Base-by-base conservation (phyloP, 1,139 yeast species). In the Sugiyamaella neomexicana region DNA sequence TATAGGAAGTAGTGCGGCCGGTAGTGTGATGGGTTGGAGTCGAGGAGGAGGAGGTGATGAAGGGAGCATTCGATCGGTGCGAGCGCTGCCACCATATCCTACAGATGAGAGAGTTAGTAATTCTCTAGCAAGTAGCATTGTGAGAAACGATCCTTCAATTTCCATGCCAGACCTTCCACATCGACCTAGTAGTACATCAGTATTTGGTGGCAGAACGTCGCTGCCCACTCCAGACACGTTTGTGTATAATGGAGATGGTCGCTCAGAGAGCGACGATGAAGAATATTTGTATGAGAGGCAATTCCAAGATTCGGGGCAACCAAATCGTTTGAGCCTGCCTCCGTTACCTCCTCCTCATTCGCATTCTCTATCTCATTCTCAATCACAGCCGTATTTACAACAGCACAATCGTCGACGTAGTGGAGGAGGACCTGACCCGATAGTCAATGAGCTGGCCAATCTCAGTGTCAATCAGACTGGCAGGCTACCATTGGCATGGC, bases 31-130 rank as follows among this genome's bases (percentile, higher is more conserved):
- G 41, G 27, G 40, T 5, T 31, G 40, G 4, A 32, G 20, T 23
- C 13, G 27, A 32, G 37, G 13, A 10, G 34, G 34, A 5, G 31
- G 20, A 12, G 16, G 38, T 13, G 31, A n/a, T 23, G 17, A 29
- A 5, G 38, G 31, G 5, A 34, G 40, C 27, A n/a, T 34, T 23
- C 39, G 48, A 8, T n/a, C 17, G 13, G 46, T 34, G 10, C 27
- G 54, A 23, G 54, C 54, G 4, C 41, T 51, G 25, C 54, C 54
- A 2, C 54, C 54, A 2, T 32, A 39, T 17, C 54, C 54, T 15
- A 37, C 36, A 4, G 49, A 45, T 23, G 41, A 45, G 6, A 17
- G 39, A 23, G 40, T 36, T 36, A 15, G 32, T 12, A 45, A 16
- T 5, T n/a, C 42, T 15, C 36, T 25, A 17, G 16, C 15, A 20